Evolutionary conservation across 805 yeast species (phyloP), one percentile per base, ranked within the genome.

Genomic region (Yamadazyma scolyti): DNA sequence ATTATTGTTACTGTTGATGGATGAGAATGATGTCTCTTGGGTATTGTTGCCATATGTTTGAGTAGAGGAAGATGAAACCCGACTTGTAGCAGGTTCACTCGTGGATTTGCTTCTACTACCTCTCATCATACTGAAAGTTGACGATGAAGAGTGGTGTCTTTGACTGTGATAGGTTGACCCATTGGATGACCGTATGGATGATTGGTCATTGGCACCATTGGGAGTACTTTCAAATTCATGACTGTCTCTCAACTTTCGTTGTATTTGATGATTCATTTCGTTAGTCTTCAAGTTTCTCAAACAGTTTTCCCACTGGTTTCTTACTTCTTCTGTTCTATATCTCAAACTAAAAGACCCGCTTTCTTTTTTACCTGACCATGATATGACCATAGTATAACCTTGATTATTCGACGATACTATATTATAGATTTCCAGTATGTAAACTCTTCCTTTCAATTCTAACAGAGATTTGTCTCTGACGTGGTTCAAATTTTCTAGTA

Each of bases 331-430:
- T 30, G 82, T 82, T 39, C 82, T 73, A 57, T 87, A 87, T 34
- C 85, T 73, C 51, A 93, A 70, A 11, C 87, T 75, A 46, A 93
- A 88, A 12, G 85, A 77, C 9, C 96, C 96, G 17, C 84, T 79
- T 43, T 89, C 97, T 47, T 77, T 79, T 31, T 81, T 77, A 6
- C 95, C 93, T n/a, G 79, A 76, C 93, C 93, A 84, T 10, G 84
- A 73, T 8, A 82, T 72, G 21, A 80, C 73, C 43, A 82, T 60
- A 9, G 75, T 72, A 48, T 79, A 77, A 5, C 80, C 79, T 57
- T 41, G 52, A 43, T 27, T 42, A 37, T 58, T 54, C 2, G 67
- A 54, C 6, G 62, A 48, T 3, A 60, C 49, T 13, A 66, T 61
- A 42, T 63, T 65, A 45, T 63, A 65, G 37, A 66, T 64, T 47